Conservation (phyloP, 345 rosid genomes). For the Salix purpurea region DNA sequence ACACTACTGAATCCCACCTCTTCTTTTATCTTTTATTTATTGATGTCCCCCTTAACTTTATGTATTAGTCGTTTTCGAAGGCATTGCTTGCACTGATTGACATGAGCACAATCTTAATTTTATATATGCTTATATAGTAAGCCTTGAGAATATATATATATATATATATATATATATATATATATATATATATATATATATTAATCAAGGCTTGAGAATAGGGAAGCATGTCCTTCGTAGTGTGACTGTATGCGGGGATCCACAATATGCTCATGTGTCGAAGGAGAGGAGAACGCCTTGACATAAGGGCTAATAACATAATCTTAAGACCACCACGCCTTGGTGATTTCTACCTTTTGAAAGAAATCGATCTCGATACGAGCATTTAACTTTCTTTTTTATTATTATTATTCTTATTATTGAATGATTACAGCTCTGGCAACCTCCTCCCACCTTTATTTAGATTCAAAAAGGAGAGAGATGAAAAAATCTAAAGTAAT, state of each 20-base stretch:
- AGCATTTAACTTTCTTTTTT: not conserved
- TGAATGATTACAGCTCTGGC: not conserved
- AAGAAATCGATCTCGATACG: not conserved
- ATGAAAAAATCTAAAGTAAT: no score
- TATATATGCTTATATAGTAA: not conserved
- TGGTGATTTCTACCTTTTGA: not conserved
- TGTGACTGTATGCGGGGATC: constrained; percentile 11
- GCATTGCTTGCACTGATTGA: constrained; percentile 23
- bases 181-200: no score
- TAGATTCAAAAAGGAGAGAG: not conserved
- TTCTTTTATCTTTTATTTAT: not conserved
- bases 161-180: no score
- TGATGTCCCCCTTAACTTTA: not conserved
- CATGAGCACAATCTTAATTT: not conserved
- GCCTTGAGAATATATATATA: not conserved
- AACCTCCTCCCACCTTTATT: not conserved
- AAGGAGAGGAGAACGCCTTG: constrained; percentile 20
- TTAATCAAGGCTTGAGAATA: not conserved
- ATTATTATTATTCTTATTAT: no score
- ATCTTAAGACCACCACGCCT: not conserved
- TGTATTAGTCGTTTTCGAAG: not conserved
- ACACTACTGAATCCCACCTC: not conserved
- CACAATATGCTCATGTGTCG: constrained; percentile 30
- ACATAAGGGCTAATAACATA: constrained; percentile 3
- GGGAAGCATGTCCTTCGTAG: constrained; percentile 5